Evolutionary conservation across 345 rosid species (phyloP), one percentile per base, ranked within the genome.

Genomic region (Heritiera fomes): DNA sequence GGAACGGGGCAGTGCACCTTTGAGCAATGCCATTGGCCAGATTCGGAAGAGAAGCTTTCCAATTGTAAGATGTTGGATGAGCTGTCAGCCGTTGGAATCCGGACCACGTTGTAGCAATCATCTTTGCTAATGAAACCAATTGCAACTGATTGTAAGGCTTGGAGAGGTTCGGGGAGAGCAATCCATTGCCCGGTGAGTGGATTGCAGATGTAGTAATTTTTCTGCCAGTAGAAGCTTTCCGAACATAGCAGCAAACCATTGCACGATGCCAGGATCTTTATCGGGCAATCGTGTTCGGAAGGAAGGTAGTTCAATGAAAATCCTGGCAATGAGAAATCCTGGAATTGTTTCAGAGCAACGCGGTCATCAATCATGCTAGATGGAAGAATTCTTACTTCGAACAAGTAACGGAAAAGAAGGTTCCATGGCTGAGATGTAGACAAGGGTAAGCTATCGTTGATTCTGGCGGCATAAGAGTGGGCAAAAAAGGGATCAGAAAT

Each of bases 221-320:
- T 52, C 46, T 72, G 75, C 75, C 61, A 72, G 46, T 72, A 72
- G 52, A 72, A 72, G 75, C 15, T 17, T 34, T 72, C 62, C 2
- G 46, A 72, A 17, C 75, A 72, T 17, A 53, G 3, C 61, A 72
- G 17, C 28, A 52, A 9, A 5, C 75, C 62, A 17, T 72, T 72
- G 1, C 75, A 52, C 30, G 2, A 53, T 15, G 75, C 75, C 13
- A 72, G 75, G 75, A 71, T 71, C 60, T 71, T 71, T 15, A 50
- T 50, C 0, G 75, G 75, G 17, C 53, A 20, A 68, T 68, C 55
- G 7, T 45, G 72, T 20, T 20, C 38, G 1, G 15, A 45, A 5
- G 77, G 77, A 20, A 73, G 49, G 38, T 56, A 73, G 65, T 40
- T 73, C 38, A 73, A 73, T 1, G 65, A 55, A n/a, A 73, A 73